Conservation (phyloP, 1,284 basidiomycete species). For the Inonotus hispidus region DNA sequence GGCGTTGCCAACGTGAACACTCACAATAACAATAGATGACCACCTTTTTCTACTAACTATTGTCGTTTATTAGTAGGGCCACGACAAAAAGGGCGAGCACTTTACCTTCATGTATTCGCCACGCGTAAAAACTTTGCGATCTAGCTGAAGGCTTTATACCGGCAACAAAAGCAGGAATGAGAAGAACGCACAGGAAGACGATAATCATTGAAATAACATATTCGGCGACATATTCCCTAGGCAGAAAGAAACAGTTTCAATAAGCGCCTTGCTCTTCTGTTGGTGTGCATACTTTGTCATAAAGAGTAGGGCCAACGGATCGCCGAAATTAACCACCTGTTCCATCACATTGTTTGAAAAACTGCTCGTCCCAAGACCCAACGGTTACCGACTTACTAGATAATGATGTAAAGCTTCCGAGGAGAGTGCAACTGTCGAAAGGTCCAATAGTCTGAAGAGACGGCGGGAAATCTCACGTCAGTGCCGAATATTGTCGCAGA, state of each 20-base stretch:
- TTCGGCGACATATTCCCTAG: slow-evolving; percentile 16
- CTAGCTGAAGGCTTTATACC: no score
- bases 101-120: neutral
- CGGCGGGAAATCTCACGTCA: neutral
- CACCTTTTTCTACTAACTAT: slow-evolving; percentile 3
- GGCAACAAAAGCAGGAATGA: neutral
- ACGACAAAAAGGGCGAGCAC: no score
- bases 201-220: neutral
- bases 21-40: slow-evolving; percentile 6
- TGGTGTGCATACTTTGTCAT: slow-evolving; percentile 12
- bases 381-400: slow-evolving; percentile 1
- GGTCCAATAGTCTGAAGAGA: slow-evolving; percentile 2
- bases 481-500: neutral
- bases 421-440: slow-evolving; percentile 8
- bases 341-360: neutral
- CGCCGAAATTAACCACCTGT: slow-evolving; percentile 15
- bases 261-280: no score
- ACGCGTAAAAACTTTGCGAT: no score
- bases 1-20: neutral
- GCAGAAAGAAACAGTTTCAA: no score
- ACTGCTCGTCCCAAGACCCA: neutral
- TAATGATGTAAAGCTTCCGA: slow-evolving; percentile 12
- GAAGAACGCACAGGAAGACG: slow-evolving; percentile 10
- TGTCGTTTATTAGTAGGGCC: neutral
- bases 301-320: slow-evolving; percentile 13